A percentile compares a stretch with the other conserved stretches of the same genome.
phyloP scores from a whole-genome alignment of 345 rosid genomes.

The Brassica carinata region DNA sequence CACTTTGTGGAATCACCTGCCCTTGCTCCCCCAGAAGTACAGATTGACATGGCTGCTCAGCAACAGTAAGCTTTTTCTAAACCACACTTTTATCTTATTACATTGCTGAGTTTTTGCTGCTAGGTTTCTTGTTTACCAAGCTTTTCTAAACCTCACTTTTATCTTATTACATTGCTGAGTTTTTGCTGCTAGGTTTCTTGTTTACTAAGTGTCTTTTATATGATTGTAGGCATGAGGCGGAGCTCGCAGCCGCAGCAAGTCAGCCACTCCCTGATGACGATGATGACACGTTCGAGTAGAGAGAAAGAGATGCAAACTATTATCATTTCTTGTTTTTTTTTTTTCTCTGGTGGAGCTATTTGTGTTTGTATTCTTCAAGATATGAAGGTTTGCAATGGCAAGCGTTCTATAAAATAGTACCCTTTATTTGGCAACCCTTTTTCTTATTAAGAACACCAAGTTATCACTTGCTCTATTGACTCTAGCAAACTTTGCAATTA shows the following conservation, averaged over 20 bases:
- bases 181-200: background rate
- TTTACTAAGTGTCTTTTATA: background rate
- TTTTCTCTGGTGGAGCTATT: conserved; percentile 9
- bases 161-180: background rate
- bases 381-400: background rate
- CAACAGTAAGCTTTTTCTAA: conserved; percentile 62
- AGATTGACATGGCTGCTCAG: conserved; percentile 84
- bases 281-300: conserved; percentile 70
- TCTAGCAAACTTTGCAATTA: background rate
- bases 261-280: conserved; percentile 92
- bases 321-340: conserved; percentile 3
- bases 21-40: conserved; percentile 96
- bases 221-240: conserved; percentile 70
- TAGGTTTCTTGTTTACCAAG: background rate
- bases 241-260: conserved; percentile 65
- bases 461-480: background rate
- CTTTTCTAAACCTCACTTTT: background rate
- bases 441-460: background rate
- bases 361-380: conserved; percentile 3
- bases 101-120: background rate
- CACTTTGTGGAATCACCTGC: conserved; percentile 98
- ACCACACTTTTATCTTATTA: background rate
- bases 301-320: conserved; percentile 8
- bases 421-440: background rate
- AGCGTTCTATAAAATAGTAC: too few species aligned